Evolutionary conservation across 441 rosid genomes (phyloP).

Genomic region (Populus trichocarpa): DNA sequence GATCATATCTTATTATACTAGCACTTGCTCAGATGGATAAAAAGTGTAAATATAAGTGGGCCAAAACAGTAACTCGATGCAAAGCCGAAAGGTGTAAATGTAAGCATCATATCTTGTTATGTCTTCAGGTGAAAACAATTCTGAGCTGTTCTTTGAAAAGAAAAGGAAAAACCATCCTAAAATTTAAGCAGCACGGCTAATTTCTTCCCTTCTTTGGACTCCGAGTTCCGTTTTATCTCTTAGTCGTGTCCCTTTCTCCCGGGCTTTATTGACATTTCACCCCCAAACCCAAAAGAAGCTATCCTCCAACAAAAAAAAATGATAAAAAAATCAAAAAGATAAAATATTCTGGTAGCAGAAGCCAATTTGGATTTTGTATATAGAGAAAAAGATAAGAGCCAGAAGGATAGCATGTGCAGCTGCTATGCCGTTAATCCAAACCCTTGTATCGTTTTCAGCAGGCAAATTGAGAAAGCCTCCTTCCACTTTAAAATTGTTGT

Average conservation of each 20-base stretch:
- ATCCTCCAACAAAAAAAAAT: not conserved
- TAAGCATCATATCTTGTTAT: too few relatives aligned
- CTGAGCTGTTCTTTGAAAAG: not conserved
- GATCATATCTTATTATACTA: too few relatives aligned
- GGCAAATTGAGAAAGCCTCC: not conserved
- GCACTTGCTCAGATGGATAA: too few relatives aligned
- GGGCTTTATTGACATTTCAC: too few relatives aligned
- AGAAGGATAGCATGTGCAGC: not conserved
- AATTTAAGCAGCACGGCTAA: too few relatives aligned
- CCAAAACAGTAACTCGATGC: too few relatives aligned
- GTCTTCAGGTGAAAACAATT: not conserved
- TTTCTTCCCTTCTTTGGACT: not conserved
- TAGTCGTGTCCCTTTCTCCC: too few relatives aligned
- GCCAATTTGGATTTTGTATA: not conserved
- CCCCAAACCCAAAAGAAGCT: not conserved
- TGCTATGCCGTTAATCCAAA: not conserved
- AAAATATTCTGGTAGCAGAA: not conserved
- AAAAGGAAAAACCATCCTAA: not conserved
- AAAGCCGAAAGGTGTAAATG: too few relatives aligned
- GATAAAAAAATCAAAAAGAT: not conserved
- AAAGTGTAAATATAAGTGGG: too few relatives aligned
- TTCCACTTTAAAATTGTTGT: not conserved
- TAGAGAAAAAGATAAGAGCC: not conserved
- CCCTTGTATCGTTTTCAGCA: not conserved
- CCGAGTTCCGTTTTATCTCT: too few relatives aligned